Base-by-base conservation (phyloP, 495 filamentous ascomycete species). In the Penicillium arizonense region DNA sequence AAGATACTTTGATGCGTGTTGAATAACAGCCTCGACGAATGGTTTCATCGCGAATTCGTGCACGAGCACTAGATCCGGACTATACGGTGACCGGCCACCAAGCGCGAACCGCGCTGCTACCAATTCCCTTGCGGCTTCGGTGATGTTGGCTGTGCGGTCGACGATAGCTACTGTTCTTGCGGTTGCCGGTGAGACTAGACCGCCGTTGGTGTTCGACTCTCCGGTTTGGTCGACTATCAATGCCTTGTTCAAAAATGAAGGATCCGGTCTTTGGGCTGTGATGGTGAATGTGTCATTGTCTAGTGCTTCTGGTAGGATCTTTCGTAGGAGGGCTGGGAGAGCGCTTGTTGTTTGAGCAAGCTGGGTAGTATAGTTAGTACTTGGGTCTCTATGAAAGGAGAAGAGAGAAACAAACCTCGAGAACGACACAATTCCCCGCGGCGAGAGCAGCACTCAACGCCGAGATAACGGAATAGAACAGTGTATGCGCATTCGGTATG, bases 31-130 rank as follows among this genome's bases (percentile, higher is more conserved):
- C 42, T 77, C 68, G 0, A 78, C 52, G 44, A 83, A 81, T 1
- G 65, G 61, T 46, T 77, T 70, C 69, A 79, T 79, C 5, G 67
- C 70, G 52, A 76, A 83, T 56, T 83, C 79, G 46, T 84, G 77
- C 20, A 84, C 80, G 0, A 83, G 55, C 1, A 83, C 78, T 3
- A 78, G 16, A 57, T 82, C 80, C 1, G 80, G 80, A 4, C 77
- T 71, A 63, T 82, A 82, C 1, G 77, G 67, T 0, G 77, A 79
- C 2, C 61, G 64, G 2, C 80, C 81, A 5, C 71, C 69, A 12
- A 82, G 75, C 13, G 67, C 68, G 48, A 81, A 80, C 10, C 80
- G 64, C 18, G 81, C 77, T 3, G 64, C 61, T 0, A 76, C 73
- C 11, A 84, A 59, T 4, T 67, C 63, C 46, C 68, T 44, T 6